Conservation (phyloP, 768 basidiomycete genomes). For the Suillus plorans region DNA sequence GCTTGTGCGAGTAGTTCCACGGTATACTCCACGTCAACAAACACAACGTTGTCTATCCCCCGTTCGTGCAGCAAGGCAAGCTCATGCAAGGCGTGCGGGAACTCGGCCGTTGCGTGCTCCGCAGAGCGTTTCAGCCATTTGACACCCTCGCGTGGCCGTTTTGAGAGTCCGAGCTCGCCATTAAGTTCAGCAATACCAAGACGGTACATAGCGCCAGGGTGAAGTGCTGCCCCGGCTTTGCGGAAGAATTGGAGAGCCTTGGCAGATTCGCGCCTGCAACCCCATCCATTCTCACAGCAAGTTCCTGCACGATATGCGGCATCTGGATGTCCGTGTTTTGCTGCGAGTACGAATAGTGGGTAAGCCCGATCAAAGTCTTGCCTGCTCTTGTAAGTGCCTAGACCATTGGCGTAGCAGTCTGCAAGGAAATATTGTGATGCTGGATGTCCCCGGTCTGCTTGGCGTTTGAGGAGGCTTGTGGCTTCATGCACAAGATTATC, state of each 20-base stretch:
- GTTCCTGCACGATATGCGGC: slow-evolving; percentile 95
- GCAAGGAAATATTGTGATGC: slow-evolving; percentile 97
- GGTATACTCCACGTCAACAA: slow-evolving; percentile 95
- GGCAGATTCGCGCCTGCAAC: slow-evolving; percentile 86
- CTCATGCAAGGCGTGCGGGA: slow-evolving; percentile 95
- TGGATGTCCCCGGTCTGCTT: slow-evolving; percentile 93
- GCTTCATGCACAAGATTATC: slow-evolving; percentile 92
- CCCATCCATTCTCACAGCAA: slow-evolving; percentile 99
- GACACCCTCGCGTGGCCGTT: slow-evolving; percentile 92
- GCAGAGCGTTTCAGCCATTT: slow-evolving; percentile 98
- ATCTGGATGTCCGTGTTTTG: slow-evolving; percentile 96
- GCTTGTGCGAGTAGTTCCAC: slow-evolving; percentile 94
- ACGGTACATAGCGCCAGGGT: slow-evolving; percentile 95
- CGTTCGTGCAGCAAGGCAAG: slow-evolving; percentile 90
- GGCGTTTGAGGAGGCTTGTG: slow-evolving; percentile 78
- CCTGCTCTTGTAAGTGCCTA: slow-evolving; percentile 83
- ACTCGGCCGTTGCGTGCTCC: slow-evolving; percentile 91
- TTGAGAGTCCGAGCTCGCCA: slow-evolving; percentile 84
- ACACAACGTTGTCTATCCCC: slow-evolving; percentile 98
- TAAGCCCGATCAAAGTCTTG: slow-evolving; percentile 98
- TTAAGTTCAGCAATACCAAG: slow-evolving; percentile 96
- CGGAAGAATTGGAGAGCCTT: slow-evolving; percentile 93
- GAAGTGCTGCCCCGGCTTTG: slow-evolving; percentile 87
- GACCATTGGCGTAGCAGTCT: slow-evolving; percentile 98
- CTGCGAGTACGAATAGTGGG: slow-evolving; percentile 92